phyloP scores from a whole-genome alignment of 371 early-diverging fungal genomes.

The Mucor lusitanicus region DNA sequence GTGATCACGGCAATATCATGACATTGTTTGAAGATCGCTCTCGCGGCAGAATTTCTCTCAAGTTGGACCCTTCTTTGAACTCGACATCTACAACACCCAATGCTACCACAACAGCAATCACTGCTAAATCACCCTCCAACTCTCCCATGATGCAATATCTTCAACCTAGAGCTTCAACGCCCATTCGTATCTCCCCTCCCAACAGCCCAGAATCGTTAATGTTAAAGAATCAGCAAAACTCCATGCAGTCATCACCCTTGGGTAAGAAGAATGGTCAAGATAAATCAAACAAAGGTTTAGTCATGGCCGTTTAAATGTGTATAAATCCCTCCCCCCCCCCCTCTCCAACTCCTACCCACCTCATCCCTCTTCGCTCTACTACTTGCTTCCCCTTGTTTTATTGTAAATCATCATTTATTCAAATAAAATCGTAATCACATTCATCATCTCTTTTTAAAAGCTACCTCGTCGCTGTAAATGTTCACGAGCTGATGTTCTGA shows the following conservation, averaged over 20 bases:
- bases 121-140: slow-evolving; percentile 7
- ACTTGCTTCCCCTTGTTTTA: neutral
- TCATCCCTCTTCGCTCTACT: neutral
- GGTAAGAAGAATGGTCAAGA: slow-evolving; percentile 5
- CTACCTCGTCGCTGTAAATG: slow-evolving; percentile 40
- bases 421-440: neutral
- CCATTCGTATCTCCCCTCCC: slow-evolving; percentile 51
- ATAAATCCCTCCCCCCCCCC: neutral
- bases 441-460: slow-evolving; percentile 16
- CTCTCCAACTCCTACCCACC: neutral
- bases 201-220: slow-evolving; percentile 34
- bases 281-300: slow-evolving; percentile 18
- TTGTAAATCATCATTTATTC: slow-evolving; percentile 3
- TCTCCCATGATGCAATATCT: slow-evolving; percentile 31
- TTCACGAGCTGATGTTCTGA: slow-evolving; percentile 37
- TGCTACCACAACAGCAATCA: slow-evolving; percentile 12
- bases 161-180: slow-evolving; percentile 41
- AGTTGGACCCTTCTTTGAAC: slow-evolving; percentile 30
- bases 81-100: neutral
- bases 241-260: slow-evolving; percentile 1
- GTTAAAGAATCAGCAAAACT: neutral
- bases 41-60: slow-evolving; percentile 56
- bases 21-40: slow-evolving; percentile 73
- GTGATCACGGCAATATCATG: slow-evolving; percentile 76
- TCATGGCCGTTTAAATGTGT: slow-evolving; percentile 13